Evolutionary conservation across 2,329 filamentous ascomycete species (phyloP).

Genomic region (Sarocladium oryzae): DNA sequence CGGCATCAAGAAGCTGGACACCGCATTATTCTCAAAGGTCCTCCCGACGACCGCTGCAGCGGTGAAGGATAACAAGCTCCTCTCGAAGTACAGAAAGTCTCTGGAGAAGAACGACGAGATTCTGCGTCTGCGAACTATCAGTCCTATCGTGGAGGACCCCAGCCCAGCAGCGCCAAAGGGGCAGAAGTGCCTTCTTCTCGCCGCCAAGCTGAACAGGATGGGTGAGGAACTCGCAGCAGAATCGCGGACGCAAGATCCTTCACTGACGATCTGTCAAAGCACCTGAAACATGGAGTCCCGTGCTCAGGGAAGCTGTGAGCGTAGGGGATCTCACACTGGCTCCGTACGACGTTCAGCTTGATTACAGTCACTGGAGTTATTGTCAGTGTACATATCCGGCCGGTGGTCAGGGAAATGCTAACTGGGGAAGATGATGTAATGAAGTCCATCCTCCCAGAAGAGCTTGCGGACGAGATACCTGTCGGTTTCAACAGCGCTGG

Average conservation of each 20-base stretch:
- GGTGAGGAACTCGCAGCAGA: constrained; percentile 32
- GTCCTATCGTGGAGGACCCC: constrained; percentile 57
- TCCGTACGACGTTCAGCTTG: constrained; percentile 68
- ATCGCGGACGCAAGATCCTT: too few species aligned
- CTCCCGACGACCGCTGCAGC: constrained; percentile 73
- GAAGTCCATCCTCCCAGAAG: constrained; percentile 70
- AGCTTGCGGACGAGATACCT: constrained; percentile 73
- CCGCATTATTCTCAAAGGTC: constrained; percentile 72
- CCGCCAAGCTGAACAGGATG: constrained; percentile 46
- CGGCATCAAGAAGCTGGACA: constrained; percentile 74
- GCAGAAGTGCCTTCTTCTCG: constrained; percentile 55
- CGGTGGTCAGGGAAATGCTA: too few species aligned
- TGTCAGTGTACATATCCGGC: constrained; percentile 37
- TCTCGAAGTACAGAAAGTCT: constrained; percentile 62
- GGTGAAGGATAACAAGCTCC: constrained; percentile 67
- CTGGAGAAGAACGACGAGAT: constrained; percentile 62
- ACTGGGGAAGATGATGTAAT: constrained; percentile 67
- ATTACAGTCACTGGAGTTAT: constrained; percentile 84
- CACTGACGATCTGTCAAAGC: constrained; percentile 20
- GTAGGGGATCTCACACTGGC: constrained; percentile 63
- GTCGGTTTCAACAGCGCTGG: constrained; percentile 83
- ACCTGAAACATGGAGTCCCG: constrained; percentile 68
- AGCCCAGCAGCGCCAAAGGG: constrained; percentile 47
- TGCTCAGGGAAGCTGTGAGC: constrained; percentile 61
- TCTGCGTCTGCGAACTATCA: constrained; percentile 56